These are phyloP conservation scores for Aphanomyces invadans DNA, from an alignment of 352 stramenopile genomes.

Conservation along the genomic window DNA sequence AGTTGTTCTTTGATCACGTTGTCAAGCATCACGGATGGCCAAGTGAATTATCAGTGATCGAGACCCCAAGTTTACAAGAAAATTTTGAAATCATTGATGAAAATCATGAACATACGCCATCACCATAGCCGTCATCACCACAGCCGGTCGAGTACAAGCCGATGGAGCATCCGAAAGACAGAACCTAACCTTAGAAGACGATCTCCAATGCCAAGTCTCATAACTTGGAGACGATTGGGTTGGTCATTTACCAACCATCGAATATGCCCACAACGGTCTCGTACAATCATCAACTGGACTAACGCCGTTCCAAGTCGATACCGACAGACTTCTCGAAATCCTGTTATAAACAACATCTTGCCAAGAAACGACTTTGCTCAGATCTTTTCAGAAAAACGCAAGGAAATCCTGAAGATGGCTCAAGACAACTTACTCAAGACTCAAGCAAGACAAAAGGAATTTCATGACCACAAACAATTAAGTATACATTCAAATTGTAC, in stretches of 20 bases:
- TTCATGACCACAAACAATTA: constrained; percentile 3
- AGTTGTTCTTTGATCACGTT: constrained; percentile 6
- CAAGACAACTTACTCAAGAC: not conserved
- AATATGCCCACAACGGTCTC: constrained; percentile 17
- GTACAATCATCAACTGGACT: constrained; percentile 7
- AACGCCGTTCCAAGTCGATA: constrained; percentile 1
- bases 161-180: constrained; percentile 18
- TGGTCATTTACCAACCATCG: constrained; percentile 13
- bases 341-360: not conserved
- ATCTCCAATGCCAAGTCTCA: not conserved
- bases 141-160: constrained; percentile 20
- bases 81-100: constrained; percentile 28
- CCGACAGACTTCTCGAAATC: not conserved
- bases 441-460: constrained; percentile 8
- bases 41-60: constrained; percentile 15
- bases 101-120: constrained; percentile 24
- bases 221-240: constrained; percentile 23
- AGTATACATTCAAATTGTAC: not conserved
- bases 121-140: constrained; percentile 24
- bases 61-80: constrained; percentile 24
- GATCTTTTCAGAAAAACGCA: constrained; percentile 4
- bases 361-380: constrained; percentile 6
- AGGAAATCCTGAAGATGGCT: not conserved
- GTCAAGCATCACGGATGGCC: constrained; percentile 11
- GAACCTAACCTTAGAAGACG: constrained; percentile 14